Evolutionary conservation across 2,329 filamentous ascomycete genomes (phyloP).

Genomic region (Dothistroma septosporum): DNA sequence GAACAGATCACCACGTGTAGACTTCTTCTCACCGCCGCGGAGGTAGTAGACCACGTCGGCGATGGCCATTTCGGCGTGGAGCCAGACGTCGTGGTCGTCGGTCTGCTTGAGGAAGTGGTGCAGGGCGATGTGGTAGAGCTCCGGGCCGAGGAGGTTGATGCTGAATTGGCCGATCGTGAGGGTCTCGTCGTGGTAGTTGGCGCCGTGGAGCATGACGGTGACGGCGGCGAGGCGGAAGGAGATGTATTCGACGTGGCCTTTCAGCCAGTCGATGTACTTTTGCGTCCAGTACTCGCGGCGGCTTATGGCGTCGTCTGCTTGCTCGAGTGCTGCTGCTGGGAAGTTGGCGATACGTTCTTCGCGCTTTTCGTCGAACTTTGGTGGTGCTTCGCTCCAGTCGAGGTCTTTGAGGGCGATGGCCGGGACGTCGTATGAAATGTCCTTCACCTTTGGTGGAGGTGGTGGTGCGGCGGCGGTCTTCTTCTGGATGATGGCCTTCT

Average conservation of each 20-base stretch:
- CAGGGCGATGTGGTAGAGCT: background rate
- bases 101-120: background rate
- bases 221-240: constrained; percentile 1
- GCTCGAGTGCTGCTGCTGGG: background rate
- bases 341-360: background rate
- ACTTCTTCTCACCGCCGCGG: background rate
- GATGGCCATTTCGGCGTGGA: background rate
- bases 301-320: background rate
- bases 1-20: constrained; percentile 1
- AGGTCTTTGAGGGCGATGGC: background rate
- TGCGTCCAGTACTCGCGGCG: background rate
- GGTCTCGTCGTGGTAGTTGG: background rate
- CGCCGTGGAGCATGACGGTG: background rate
- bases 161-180: constrained; percentile 1
- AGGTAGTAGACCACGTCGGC: constrained; percentile 1
- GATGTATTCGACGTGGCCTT: constrained; percentile 1
- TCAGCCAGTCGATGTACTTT: background rate
- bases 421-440: background rate
- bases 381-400: background rate
- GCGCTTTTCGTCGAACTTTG: background rate
- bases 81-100: background rate
- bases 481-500: background rate
- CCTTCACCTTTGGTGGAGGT: background rate
- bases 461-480: background rate
- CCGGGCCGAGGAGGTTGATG: constrained; percentile 2